These are phyloP conservation scores for Crithidia acanthocephali DNA, from an alignment of 208 protist genomes.

Conservation along the genomic window DNA sequence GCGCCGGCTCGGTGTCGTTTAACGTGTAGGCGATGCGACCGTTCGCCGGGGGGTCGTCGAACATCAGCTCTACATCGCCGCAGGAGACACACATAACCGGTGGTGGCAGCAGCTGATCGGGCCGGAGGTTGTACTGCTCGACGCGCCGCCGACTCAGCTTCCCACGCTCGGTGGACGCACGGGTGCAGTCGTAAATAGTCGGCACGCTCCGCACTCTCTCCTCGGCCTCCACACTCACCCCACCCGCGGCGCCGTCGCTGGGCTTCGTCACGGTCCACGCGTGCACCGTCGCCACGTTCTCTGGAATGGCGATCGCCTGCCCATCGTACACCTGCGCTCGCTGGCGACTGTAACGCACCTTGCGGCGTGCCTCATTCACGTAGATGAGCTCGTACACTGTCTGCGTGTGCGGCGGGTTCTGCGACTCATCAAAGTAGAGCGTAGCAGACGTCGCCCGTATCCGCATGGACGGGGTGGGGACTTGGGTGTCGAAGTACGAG, in stretches of 20 bases:
- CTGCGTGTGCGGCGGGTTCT: constrained; percentile 52
- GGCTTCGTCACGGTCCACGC: constrained; percentile 67
- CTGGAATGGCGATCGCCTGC: constrained; percentile 47
- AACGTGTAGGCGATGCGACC: constrained; percentile 80
- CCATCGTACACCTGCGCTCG: constrained; percentile 53
- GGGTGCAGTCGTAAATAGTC: constrained; percentile 74
- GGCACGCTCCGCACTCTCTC: constrained; percentile 60
- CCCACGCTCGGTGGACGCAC: constrained; percentile 35
- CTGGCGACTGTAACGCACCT: constrained; percentile 61
- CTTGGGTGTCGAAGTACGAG: constrained; percentile 64
- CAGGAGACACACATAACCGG: constrained; percentile 80
- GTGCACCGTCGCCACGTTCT: constrained; percentile 73
- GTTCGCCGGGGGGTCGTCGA: constrained; percentile 74
- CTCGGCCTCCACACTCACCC: not conserved
- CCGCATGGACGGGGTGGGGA: constrained; percentile 62
- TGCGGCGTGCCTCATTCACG: constrained; percentile 53
- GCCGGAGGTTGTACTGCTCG: constrained; percentile 30
- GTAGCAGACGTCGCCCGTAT: constrained; percentile 52
- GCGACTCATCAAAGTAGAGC: constrained; percentile 82
- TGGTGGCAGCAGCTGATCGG: constrained; percentile 52
- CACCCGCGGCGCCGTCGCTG: not conserved
- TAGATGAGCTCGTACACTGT: constrained; percentile 80
- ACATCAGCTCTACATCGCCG: constrained; percentile 68
- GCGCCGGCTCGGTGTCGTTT: constrained; percentile 67
- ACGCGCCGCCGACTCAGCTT: constrained; percentile 38